Evolutionary conservation across 2,329 filamentous ascomycete species (phyloP), one percentile per base, ranked within the genome.

Genomic region (Colletotrichum sp.): DNA sequence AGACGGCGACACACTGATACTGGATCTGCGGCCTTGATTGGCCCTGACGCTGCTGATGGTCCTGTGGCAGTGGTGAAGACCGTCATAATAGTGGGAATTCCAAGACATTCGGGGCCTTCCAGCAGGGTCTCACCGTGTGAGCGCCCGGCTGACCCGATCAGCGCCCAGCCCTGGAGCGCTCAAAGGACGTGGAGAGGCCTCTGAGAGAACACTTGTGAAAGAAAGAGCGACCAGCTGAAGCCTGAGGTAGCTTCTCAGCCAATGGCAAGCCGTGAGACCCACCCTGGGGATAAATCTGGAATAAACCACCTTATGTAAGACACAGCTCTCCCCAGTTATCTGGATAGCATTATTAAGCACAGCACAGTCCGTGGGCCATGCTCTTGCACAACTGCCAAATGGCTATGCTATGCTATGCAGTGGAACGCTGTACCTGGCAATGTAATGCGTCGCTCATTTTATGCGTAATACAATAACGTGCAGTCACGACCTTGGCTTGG

Each of bases 141-240:
- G 69, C 59, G 70, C n/a, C 72, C 73, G 70, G 73, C 70, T 76
- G 73, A 73, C 73, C 73, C 64, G 73, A 63, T 59, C 69, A 64
- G 21, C 26, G 30, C 18, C n/a, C 18, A 68, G 30, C 39, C 39
- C 39, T 49, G 39, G 9, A 49, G 39, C 18, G 18, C 39, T n/a
- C 39, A 44, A n/a, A 44, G 39, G 39, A n/a, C 39, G 39, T 12
- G 39, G 39, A 44, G 39, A 44, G 69, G 60, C 34, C 59, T 28
- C 18, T 52, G 36, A 34, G 39, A 15, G 24, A 30, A 28, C 28
- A 28, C 28, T 8, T 28, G 28, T 28, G 28, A 28, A 36, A 24
- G 71, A 39, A 39, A 39, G 16, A 39, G 36, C 36, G 36, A 44
- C 1, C 39, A 39, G 71, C 59, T 52, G 66, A 62, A 57, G 28